Percentiles rank a stretch among this genome's conserved stretches.
These are phyloP conservation scores for Populus hybrid DNA, from an alignment of 441 rosid genomes.

Conservation along the genomic window DNA sequence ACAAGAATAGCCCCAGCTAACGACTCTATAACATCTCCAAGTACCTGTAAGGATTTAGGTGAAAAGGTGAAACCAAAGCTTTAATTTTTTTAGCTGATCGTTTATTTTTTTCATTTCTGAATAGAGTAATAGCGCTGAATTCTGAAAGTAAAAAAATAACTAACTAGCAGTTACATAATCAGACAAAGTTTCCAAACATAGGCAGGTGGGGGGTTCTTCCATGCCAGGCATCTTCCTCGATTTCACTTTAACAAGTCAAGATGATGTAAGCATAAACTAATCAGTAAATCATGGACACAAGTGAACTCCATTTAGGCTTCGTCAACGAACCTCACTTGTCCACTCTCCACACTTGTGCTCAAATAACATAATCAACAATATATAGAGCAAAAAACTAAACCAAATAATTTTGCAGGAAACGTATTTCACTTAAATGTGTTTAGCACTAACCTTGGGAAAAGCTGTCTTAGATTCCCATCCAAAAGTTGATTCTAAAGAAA, in stretches of 20 bases:
- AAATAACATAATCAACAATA: not conserved
- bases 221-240: not conserved
- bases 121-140: not conserved
- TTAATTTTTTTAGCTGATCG: not conserved
- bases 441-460: constrained; percentile 70
- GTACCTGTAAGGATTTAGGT: constrained; percentile 44
- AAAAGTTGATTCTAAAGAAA: constrained; percentile 37
- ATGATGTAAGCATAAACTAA: not conserved
- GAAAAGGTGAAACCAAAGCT: not conserved
- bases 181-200: not conserved
- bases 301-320: not conserved
- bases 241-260: not conserved
- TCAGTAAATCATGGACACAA: not conserved
- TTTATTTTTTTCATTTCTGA: not conserved
- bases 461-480: constrained; percentile 79
- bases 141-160: not conserved
- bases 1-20: constrained; percentile 84
- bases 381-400: not conserved
- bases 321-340: not conserved
- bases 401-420: not conserved
- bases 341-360: not conserved
- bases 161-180: not conserved
- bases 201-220: not conserved
- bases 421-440: not conserved
- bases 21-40: constrained; percentile 90